A percentile compares a stretch with the other conserved stretches of the same genome.
Conservation (phyloP, 176 grass and related monocot species). For the Thinopyrum elongatum region DNA sequence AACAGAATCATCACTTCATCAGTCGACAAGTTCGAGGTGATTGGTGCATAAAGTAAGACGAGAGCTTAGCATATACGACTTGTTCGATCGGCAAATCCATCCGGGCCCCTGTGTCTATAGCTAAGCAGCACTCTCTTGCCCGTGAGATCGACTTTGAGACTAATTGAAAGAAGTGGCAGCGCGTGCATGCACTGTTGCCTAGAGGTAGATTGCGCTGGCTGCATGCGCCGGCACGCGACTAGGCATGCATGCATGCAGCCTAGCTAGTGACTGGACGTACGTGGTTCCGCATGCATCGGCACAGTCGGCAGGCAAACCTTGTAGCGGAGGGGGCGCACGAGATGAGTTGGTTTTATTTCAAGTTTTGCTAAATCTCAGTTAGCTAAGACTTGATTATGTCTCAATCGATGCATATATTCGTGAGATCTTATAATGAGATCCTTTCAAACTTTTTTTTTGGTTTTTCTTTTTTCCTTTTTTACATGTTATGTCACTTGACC, state of each 20-base stretch:
- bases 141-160: no score
- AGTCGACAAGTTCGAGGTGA: background rate
- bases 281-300: background rate
- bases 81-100: background rate
- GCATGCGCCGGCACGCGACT: background rate
- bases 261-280: background rate
- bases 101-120: background rate
- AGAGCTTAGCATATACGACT: background rate
- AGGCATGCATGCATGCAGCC: background rate
- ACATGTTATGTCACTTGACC: no score
- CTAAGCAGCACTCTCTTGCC: background rate
- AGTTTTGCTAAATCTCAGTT: no score
- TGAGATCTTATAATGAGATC: no score
- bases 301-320: no score
- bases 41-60: background rate
- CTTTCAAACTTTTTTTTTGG: no score
- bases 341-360: no score
- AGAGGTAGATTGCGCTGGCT: background rate
- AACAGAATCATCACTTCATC: no score
- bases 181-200: background rate
- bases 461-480: no score
- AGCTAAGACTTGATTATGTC: no score
- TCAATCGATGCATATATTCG: no score
- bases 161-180: background rate
- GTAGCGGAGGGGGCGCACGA: no score